These are phyloP conservation scores for Globisporangium nodosum DNA, from an alignment of 352 stramenopile species.

Conservation along the genomic window DNA sequence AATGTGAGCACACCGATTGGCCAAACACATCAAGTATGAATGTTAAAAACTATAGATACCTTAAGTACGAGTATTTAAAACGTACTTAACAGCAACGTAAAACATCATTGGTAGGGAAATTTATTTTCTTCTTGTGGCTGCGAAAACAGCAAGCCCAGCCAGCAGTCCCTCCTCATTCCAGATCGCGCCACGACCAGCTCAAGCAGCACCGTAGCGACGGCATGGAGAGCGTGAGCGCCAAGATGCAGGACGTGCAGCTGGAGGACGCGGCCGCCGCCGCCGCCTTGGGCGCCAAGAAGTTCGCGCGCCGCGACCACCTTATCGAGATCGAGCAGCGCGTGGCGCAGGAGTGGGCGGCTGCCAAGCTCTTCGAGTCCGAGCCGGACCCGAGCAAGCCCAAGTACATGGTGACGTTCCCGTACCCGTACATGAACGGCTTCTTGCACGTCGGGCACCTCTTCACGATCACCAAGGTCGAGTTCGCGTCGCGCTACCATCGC, in stretches of 20 bases:
- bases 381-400: conserved; percentile 83
- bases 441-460: conserved; percentile 98
- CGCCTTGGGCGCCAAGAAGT: conserved; percentile 45
- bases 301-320: conserved; percentile 86
- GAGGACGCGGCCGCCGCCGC: conserved; percentile 31
- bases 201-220: conserved; percentile 37
- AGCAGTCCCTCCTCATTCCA: background rate
- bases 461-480: conserved; percentile 98
- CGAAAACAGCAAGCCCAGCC: background rate
- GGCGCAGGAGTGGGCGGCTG: conserved; percentile 84
- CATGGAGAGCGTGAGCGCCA: conserved; percentile 70
- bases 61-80: no score
- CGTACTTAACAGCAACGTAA: no score
- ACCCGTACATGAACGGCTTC: conserved; percentile 99
- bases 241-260: conserved; percentile 81
- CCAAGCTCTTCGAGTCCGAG: conserved; percentile 89
- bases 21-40: no score
- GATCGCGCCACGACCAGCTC: conserved; percentile 67
- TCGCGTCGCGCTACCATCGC: conserved; percentile 90
- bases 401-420: conserved; percentile 99
- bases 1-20: no score
- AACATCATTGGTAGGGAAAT: no score
- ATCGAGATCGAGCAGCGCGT: conserved; percentile 90
- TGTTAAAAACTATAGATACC: no score
- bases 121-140: no score